phyloP scores from a whole-genome alignment of 2,329 filamentous ascomycete genomes.

The Hortaea werneckii region DNA sequence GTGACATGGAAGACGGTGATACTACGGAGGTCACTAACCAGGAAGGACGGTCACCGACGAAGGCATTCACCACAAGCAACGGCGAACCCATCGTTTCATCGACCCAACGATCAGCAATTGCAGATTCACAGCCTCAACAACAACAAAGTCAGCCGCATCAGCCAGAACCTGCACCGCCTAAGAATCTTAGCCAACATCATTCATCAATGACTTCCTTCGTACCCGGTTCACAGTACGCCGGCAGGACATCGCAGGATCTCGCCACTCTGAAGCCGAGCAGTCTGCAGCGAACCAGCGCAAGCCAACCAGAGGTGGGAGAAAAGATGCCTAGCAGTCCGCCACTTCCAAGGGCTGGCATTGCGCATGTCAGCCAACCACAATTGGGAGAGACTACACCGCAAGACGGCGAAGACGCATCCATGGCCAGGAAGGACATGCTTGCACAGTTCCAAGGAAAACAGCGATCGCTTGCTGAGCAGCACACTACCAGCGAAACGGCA shows the following conservation, averaged over 20 bases:
- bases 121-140: conserved; percentile 34
- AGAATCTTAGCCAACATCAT: conserved; percentile 1
- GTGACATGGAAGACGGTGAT: conserved; percentile 3
- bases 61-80: not conserved
- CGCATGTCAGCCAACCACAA: not conserved
- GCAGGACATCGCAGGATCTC: conserved; percentile 21
- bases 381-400: conserved; percentile 10
- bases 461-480: not conserved
- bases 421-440: conserved; percentile 7
- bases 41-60: not conserved
- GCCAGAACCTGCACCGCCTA: not conserved
- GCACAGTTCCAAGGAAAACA: conserved; percentile 6
- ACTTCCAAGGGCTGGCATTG: conserved; percentile 8
- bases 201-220: conserved; percentile 25
- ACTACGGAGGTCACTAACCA: not conserved
- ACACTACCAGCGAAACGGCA: not conserved
- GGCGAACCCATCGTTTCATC: conserved; percentile 8
- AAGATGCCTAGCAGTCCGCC: conserved; percentile 27
- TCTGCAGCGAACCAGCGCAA: not conserved
- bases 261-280: conserved; percentile 10
- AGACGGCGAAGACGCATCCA: conserved; percentile 10
- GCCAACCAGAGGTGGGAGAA: not conserved
- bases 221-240: conserved; percentile 26
- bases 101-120: conserved; percentile 30
- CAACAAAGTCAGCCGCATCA: not conserved